Conservation (phyloP, 768 basidiomycete species). For the Obba rivulosa region DNA sequence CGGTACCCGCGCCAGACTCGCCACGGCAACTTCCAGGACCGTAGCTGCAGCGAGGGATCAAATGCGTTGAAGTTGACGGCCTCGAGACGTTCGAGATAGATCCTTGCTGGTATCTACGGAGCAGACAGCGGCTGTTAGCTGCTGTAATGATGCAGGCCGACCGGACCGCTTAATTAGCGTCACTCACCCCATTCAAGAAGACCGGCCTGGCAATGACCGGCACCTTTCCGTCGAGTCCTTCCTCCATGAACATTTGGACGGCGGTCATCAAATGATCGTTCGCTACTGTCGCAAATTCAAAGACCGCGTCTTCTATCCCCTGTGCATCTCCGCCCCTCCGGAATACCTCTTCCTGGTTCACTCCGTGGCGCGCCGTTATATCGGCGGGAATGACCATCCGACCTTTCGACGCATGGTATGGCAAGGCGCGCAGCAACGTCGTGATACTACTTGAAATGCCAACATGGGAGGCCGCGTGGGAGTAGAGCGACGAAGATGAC, state of each 20-base stretch:
- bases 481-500: constrained; percentile 45
- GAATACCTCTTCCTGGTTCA: constrained; percentile 78
- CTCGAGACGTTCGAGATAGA: constrained; percentile 63
- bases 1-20: constrained; percentile 55
- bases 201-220: constrained; percentile 61
- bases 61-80: constrained; percentile 69
- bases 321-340: constrained; percentile 44
- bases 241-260: constrained; percentile 57
- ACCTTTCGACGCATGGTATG: constrained; percentile 69
- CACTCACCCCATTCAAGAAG: constrained; percentile 66
- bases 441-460: constrained; percentile 68
- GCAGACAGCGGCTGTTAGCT: background rate
- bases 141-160: background rate
- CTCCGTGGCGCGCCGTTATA: constrained; percentile 71
- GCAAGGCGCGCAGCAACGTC: constrained; percentile 70
- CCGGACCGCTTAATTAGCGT: constrained; percentile 5
- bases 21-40: constrained; percentile 79
- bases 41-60: constrained; percentile 51
- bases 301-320: constrained; percentile 74
- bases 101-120: constrained; percentile 58
- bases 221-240: constrained; percentile 41
- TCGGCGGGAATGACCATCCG: constrained; percentile 77
- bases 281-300: constrained; percentile 75
- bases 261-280: constrained; percentile 79
- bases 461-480: constrained; percentile 79